Percentiles rank a stretch among this genome's conserved stretches.
These are phyloP conservation scores for Suillus variegatus DNA, from an alignment of 768 basidiomycete genomes.

Conservation along the genomic window DNA sequence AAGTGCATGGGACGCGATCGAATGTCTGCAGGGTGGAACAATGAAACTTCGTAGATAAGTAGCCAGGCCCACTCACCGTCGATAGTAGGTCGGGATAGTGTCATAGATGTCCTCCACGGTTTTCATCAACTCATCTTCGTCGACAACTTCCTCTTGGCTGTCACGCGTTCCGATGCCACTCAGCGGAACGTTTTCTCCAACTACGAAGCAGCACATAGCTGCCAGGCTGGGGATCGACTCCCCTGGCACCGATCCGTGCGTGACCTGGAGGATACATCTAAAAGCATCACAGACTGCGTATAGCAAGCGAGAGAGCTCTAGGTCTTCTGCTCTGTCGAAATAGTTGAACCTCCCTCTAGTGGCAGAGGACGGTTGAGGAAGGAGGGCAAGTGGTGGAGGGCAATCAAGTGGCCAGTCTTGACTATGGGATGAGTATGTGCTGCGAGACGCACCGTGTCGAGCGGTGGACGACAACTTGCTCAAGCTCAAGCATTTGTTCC, in stretches of 20 bases:
- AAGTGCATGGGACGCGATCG: slow-evolving; percentile 54
- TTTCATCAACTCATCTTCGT: slow-evolving; percentile 28
- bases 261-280: slow-evolving; percentile 47
- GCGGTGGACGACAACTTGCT: slow-evolving; percentile 1
- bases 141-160: slow-evolving; percentile 23
- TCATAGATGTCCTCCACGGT: slow-evolving; percentile 48
- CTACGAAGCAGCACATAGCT: slow-evolving; percentile 45
- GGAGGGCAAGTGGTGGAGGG: slow-evolving; percentile 37
- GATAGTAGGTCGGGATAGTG: slow-evolving; percentile 49
- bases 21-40: slow-evolving; percentile 35
- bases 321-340: slow-evolving; percentile 36
- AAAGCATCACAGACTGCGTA: slow-evolving; percentile 60
- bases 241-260: slow-evolving; percentile 20
- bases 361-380: slow-evolving; percentile 38
- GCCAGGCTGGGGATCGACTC: slow-evolving; percentile 40
- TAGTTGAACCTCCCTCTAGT: slow-evolving; percentile 29
- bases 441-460: slow-evolving; percentile 11
- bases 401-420: slow-evolving; percentile 22
- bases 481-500: slow-evolving; percentile 45
- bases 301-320: slow-evolving; percentile 48
- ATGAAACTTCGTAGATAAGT: slow-evolving; percentile 9
- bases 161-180: slow-evolving; percentile 16
- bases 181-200: slow-evolving; percentile 48
- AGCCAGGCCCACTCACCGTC: slow-evolving; percentile 41
- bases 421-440: slow-evolving; percentile 13